These are phyloP conservation scores for Triangularia setosa DNA, from an alignment of 2,329 filamentous ascomycete genomes.

Conservation along the genomic window DNA sequence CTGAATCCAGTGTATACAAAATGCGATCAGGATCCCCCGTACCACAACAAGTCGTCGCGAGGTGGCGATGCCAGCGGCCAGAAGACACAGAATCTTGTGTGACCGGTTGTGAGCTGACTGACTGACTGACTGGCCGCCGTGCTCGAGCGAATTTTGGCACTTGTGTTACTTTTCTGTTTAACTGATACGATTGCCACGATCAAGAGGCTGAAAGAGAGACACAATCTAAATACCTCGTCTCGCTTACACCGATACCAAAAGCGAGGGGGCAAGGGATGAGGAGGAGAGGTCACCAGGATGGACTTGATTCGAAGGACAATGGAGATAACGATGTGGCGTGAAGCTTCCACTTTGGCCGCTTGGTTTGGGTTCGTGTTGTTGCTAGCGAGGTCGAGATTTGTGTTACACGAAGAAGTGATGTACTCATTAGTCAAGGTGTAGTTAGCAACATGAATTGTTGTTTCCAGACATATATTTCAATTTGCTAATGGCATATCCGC, in stretches of 20 bases:
- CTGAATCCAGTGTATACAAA: too few species aligned
- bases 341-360: background rate
- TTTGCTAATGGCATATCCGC: background rate
- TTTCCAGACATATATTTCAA: background rate
- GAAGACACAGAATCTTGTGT: background rate
- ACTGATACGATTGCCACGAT: background rate
- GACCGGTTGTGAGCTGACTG: background rate
- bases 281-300: background rate
- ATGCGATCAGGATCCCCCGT: too few species aligned
- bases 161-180: background rate
- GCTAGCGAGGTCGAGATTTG: background rate
- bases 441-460: background rate
- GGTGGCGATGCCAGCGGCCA: too few species aligned
- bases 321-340: background rate
- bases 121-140: too few species aligned
- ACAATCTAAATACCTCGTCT: background rate
- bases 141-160: background rate
- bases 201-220: background rate
- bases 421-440: background rate
- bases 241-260: background rate
- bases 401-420: background rate
- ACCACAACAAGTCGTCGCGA: too few species aligned
- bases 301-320: background rate
- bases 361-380: background rate
- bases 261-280: background rate